Evolutionary conservation across 1,284 basidiomycete species (phyloP).

Genomic region (Wolfiporia cocos): DNA sequence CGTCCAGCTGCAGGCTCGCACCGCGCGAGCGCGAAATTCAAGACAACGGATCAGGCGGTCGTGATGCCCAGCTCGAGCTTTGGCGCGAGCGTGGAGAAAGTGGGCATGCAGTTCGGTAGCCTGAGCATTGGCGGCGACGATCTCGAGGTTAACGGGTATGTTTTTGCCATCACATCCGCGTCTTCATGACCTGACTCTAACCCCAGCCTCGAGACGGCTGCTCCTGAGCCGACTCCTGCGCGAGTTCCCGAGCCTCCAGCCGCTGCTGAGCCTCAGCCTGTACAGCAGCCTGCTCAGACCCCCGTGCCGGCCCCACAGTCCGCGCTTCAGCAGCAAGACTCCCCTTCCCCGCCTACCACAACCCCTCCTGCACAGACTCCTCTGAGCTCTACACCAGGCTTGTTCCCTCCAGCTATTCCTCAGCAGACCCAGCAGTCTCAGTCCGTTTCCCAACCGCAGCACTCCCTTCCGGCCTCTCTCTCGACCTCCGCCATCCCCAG

Average conservation of each 20-base stretch:
- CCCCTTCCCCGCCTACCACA: conserved; percentile 17
- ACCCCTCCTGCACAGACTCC: conserved; percentile 27
- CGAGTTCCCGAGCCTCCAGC: conserved; percentile 21
- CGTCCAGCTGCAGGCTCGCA: conserved; percentile 49
- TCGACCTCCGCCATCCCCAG: conserved; percentile 31
- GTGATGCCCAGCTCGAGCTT: conserved; percentile 63
- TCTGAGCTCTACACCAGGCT: conserved; percentile 19
- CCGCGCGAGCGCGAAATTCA: conserved; percentile 53
- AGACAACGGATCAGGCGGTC: conserved; percentile 67
- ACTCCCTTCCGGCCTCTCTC: conserved; percentile 31
- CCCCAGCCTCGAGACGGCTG: conserved; percentile 17
- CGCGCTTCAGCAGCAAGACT: conserved; percentile 15
- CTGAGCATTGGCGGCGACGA: conserved; percentile 65
- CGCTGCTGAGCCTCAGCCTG: conserved; percentile 23
- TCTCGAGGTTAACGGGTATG: conserved; percentile 38
- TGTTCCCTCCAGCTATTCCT: conserved; percentile 43
- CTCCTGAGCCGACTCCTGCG: conserved; percentile 21
- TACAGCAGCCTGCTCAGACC: conserved; percentile 10
- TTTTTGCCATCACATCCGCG: no score
- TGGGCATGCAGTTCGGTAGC: conserved; percentile 83
- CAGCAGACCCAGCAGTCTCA: conserved; percentile 35
- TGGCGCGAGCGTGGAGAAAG: conserved; percentile 56
- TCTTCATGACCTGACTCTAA: conserved; percentile 4
- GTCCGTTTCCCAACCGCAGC: conserved; percentile 34
- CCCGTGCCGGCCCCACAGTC: conserved; percentile 13